phyloP scores from a whole-genome alignment of 2,329 filamentous ascomycete species.

The Arachnomyces sp. region DNA sequence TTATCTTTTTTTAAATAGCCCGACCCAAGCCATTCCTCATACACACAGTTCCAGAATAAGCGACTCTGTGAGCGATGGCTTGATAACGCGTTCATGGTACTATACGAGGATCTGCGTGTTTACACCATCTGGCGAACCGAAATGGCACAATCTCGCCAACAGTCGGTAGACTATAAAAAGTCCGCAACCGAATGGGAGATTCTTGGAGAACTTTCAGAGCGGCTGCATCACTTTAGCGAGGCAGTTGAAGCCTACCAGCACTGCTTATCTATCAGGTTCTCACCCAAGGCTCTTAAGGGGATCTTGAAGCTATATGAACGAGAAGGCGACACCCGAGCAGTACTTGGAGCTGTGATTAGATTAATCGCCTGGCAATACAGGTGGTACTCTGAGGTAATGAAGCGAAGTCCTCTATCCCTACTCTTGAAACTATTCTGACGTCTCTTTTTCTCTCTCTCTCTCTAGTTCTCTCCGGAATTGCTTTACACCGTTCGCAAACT shows the following conservation, averaged over 20 bases:
- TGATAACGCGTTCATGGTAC: conserved; percentile 97
- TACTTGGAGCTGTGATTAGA: conserved; percentile 76
- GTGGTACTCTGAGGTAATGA: conserved; percentile 85
- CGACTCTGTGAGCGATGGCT: conserved; percentile 95
- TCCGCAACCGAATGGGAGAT: conserved; percentile 98
- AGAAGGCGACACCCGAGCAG: conserved; percentile 70
- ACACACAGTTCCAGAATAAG: conserved; percentile 94
- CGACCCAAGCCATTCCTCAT: conserved; percentile 60
- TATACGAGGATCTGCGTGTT: conserved; percentile 94
- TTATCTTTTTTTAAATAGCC: conserved; percentile 37
- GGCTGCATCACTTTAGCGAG: conserved; percentile 85
- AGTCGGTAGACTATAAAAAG: conserved; percentile 94
- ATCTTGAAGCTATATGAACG: conserved; percentile 73
- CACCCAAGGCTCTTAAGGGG: conserved; percentile 82
- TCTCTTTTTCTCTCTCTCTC: not conserved
- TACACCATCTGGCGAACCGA: conserved; percentile 99
- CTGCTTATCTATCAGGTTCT: conserved; percentile 82
- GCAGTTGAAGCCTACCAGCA: conserved; percentile 87
- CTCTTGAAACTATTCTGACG: not conserved
- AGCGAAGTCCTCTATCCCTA: not conserved
- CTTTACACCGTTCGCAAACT: conserved; percentile 81
- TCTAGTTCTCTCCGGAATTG: conserved; percentile 79
- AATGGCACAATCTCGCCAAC: conserved; percentile 88
- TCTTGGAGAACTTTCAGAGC: conserved; percentile 81
- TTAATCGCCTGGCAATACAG: conserved; percentile 97